These are phyloP conservation scores for Zoysia pacifica DNA, from an alignment of 176 grass and related monocot species.

Conservation along the genomic window DNA sequence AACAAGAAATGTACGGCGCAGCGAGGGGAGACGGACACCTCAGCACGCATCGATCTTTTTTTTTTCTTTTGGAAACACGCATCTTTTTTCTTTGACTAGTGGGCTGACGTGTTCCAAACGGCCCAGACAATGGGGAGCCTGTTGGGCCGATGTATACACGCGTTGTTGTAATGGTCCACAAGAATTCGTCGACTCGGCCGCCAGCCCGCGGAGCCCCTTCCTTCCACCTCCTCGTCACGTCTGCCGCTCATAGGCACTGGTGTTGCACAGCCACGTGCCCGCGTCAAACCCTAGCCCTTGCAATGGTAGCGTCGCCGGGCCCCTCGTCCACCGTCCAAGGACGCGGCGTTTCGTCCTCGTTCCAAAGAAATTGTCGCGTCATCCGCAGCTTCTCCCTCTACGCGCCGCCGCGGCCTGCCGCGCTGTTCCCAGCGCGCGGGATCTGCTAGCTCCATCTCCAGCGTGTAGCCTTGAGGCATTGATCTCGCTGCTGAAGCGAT, in stretches of 20 bases:
- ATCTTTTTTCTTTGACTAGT: too few relatives aligned
- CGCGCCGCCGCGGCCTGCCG: not conserved
- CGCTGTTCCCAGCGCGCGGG: not conserved
- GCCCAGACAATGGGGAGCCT: not conserved
- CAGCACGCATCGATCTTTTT: too few relatives aligned
- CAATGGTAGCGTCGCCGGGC: not conserved
- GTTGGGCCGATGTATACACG: not conserved
- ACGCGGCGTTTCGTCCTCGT: not conserved
- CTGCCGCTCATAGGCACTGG: not conserved
- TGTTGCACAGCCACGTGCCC: not conserved
- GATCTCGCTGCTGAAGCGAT: not conserved
- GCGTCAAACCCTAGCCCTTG: not conserved
- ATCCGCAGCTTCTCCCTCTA: not conserved
- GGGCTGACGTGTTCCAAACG: not conserved
- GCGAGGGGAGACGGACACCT: not conserved
- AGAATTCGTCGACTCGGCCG: not conserved
- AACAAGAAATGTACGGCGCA: not conserved
- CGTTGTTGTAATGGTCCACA: not conserved
- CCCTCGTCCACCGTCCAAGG: too few relatives aligned
- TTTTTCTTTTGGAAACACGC: too few relatives aligned
- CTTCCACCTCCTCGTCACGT: not conserved
- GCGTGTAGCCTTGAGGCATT: not conserved
- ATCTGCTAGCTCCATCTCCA: not conserved
- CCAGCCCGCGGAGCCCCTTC: not conserved
- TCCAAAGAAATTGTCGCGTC: not conserved